These are phyloP conservation scores for Tetrapyrgos nigripes DNA, from an alignment of 1,284 basidiomycete genomes.

Conservation along the genomic window DNA sequence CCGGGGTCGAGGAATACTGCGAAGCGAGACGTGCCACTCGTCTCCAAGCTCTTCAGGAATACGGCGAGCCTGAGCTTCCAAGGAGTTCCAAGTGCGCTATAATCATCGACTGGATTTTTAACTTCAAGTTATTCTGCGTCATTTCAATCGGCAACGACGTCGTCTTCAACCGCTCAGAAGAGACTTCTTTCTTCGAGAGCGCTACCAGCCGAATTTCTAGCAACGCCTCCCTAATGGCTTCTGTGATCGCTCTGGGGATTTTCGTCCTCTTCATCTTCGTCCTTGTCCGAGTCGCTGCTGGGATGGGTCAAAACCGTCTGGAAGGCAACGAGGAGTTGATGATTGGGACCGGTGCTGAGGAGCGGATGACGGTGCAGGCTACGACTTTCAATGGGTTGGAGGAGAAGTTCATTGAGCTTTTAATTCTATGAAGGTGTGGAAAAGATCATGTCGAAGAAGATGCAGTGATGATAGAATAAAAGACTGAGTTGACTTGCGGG, in stretches of 20 bases:
- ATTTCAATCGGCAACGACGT: slow-evolving; percentile 1
- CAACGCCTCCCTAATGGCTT: background rate
- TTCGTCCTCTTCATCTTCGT: background rate
- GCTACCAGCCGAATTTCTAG: background rate
- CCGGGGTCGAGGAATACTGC: background rate
- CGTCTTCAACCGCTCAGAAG: slow-evolving; percentile 7
- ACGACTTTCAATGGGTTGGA: background rate
- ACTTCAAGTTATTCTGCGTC: slow-evolving; percentile 4
- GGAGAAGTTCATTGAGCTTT: slow-evolving; percentile 11
- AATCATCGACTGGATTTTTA: background rate
- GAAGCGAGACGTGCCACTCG: background rate
- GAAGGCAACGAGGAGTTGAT: background rate
- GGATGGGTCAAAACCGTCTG: background rate
- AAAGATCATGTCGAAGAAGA: background rate
- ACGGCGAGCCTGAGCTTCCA: no score
- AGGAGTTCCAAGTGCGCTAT: background rate
- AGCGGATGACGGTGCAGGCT: background rate
- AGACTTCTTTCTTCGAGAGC: slow-evolving; percentile 3
- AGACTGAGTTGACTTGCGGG: no score
- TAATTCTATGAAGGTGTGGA: background rate
- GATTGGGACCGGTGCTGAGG: background rate
- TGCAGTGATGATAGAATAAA: no score
- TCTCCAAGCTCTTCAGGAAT: background rate
- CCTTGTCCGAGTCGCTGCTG: background rate
- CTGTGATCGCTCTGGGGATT: background rate